Percentiles rank a stretch among this genome's conserved stretches.
Conservation (phyloP, 352 stramenopile species). For the Phytophthora boehmeriae region DNA sequence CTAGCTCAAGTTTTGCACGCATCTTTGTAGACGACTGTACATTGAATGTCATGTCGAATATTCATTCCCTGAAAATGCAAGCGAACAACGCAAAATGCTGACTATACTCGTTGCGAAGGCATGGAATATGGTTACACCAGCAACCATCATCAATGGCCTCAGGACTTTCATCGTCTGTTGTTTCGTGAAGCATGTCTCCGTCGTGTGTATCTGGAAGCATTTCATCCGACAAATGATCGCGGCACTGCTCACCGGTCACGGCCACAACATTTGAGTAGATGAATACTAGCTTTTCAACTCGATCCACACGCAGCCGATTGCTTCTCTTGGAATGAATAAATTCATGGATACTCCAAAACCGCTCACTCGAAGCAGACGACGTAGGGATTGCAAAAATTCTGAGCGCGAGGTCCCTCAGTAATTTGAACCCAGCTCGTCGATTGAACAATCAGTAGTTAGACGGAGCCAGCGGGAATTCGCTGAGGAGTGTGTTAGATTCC, state of each 20-base stretch:
- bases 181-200: too few relatives aligned
- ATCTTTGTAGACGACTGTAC: too few relatives aligned
- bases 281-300: constrained; percentile 1
- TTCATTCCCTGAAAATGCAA: background rate
- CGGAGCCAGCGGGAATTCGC: background rate
- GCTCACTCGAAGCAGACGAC: constrained; percentile 9
- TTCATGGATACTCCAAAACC: constrained; percentile 1
- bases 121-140: background rate
- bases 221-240: too few relatives aligned
- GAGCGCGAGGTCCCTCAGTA: too few relatives aligned
- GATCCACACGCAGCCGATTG: background rate
- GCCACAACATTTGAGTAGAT: too few relatives aligned
- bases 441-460: background rate
- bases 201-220: too few relatives aligned
- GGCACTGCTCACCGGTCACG: too few relatives aligned
- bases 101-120: background rate
- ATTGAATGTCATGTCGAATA: background rate
- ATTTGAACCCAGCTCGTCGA: too few relatives aligned
- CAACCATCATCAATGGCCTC: background rate
- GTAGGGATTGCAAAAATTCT: constrained; percentile 1
- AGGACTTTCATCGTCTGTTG: too few relatives aligned
- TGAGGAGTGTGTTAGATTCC: background rate
- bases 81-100: background rate
- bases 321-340: constrained; percentile 7
- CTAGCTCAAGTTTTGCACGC: too few relatives aligned